Percentiles rank a stretch among this genome's conserved stretches.
These are phyloP conservation scores for Areca catechu DNA, from an alignment of 176 grass and related monocot genomes.

Conservation along the genomic window DNA sequence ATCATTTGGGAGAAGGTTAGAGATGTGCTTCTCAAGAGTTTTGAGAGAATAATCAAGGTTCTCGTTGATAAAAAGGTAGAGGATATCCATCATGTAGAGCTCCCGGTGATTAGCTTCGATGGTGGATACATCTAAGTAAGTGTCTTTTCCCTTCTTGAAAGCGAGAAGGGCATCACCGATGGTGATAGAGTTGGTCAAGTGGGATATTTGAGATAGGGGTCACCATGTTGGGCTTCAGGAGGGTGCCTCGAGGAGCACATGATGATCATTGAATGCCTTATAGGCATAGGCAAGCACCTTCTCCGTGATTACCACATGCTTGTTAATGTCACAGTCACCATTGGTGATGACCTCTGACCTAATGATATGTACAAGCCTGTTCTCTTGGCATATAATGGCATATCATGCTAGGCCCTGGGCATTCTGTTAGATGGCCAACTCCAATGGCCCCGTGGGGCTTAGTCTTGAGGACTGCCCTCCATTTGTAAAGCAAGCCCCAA, in stretches of 20 bases:
- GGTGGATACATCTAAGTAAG: no score
- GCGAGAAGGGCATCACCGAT: no score
- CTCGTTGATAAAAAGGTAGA: no score
- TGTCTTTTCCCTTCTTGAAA: no score
- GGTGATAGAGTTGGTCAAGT: no score
- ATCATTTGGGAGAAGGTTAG: no score
- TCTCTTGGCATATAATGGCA: no score
- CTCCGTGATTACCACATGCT: constrained; percentile 18
- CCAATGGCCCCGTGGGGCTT: constrained; percentile 16
- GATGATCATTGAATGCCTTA: constrained; percentile 28
- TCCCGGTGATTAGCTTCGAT: no score
- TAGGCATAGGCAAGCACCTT: constrained; percentile 24
- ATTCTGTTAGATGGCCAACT: constrained; percentile 25
- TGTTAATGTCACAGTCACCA: constrained; percentile 18
- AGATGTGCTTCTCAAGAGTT: no score
- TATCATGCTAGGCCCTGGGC: constrained; percentile 32
- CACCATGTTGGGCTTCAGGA: constrained; percentile 35
- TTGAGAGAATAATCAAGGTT: no score
- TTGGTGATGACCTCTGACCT: constrained; percentile 27
- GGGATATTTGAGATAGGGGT: no score
- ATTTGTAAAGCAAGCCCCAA: constrained; percentile 27
- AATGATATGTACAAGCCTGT: constrained; percentile 21
- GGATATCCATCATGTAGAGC: no score
- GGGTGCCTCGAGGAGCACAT: constrained; percentile 29
- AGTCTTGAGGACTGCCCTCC: constrained; percentile 32